Evolutionary conservation across 768 basidiomycete species (phyloP).

Genomic region (Lactarius quietus): DNA sequence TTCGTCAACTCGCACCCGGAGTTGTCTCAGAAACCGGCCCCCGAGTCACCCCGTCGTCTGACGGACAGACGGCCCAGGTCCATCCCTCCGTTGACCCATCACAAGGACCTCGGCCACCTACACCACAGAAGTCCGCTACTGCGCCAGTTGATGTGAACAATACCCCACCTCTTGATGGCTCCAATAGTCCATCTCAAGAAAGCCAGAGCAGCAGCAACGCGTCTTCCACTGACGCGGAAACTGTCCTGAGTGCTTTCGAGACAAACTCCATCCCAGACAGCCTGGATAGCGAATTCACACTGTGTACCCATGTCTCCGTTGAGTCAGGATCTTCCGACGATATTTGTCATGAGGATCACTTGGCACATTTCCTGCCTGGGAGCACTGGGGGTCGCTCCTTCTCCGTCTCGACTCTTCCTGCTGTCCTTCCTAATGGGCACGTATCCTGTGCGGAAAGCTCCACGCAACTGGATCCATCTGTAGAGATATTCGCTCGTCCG

Average conservation of each 20-base stretch:
- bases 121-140: constrained; percentile 9
- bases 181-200: constrained; percentile 7
- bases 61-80: background rate
- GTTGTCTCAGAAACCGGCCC: constrained; percentile 43
- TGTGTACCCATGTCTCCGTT: constrained; percentile 18
- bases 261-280: constrained; percentile 13
- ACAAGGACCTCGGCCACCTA: background rate
- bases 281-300: constrained; percentile 12
- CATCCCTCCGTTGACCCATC: background rate
- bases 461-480: constrained; percentile 63
- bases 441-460: constrained; percentile 37
- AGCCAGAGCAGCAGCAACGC: constrained; percentile 16
- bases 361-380: constrained; percentile 1
- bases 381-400: constrained; percentile 25
- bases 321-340: constrained; percentile 15
- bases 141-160: constrained; percentile 3
- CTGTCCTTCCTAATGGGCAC: constrained; percentile 28
- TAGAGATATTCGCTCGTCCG: constrained; percentile 71
- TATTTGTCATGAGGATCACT: background rate
- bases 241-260: constrained; percentile 19
- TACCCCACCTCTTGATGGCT: constrained; percentile 23
- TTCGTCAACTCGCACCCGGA: constrained; percentile 95
- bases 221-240: constrained; percentile 8
- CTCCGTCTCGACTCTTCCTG: constrained; percentile 38
- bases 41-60: constrained; percentile 2